Conservation (phyloP, 2,329 filamentous ascomycete species). For the Neofusicoccum sp. region DNA sequence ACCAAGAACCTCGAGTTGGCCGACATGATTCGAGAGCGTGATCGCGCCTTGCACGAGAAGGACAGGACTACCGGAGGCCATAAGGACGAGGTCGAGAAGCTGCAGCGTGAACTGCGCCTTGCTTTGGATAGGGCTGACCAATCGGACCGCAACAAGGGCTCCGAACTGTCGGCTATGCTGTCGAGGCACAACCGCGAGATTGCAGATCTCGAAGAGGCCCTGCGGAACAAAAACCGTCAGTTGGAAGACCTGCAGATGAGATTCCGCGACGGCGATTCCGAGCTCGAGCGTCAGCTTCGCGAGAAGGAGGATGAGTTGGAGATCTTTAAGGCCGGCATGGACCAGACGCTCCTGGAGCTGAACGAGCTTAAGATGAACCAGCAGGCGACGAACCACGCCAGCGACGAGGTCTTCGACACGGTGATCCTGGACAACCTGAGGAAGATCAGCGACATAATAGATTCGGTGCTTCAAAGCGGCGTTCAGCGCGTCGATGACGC, state of each 20-base stretch:
- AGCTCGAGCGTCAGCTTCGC: slow-evolving; percentile 80
- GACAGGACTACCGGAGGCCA: slow-evolving; percentile 84
- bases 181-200: slow-evolving; percentile 97
- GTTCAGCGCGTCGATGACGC: slow-evolving; percentile 95
- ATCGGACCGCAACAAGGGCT: slow-evolving; percentile 88
- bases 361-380: slow-evolving; percentile 73
- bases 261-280: slow-evolving; percentile 77
- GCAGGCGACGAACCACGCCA: slow-evolving; percentile 70
- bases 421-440: slow-evolving; percentile 82
- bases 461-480: slow-evolving; percentile 91
- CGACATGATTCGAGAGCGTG: slow-evolving; percentile 96
- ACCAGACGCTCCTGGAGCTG: slow-evolving; percentile 89
- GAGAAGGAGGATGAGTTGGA: slow-evolving; percentile 98
- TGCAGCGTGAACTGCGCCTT: slow-evolving; percentile 90
- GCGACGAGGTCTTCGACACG: slow-evolving; percentile 89
- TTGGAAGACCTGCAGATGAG: slow-evolving; percentile 82
- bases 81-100: slow-evolving; percentile 91
- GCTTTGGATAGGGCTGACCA: slow-evolving; percentile 91
- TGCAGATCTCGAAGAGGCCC: slow-evolving; percentile 90
- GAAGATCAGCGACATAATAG: slow-evolving; percentile 97
- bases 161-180: slow-evolving; percentile 91
- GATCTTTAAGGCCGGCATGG: slow-evolving; percentile 97
- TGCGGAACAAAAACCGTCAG: slow-evolving; percentile 82
- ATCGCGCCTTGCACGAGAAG: slow-evolving; percentile 89
- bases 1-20: slow-evolving; percentile 99